Conservation (phyloP, 2,329 filamentous ascomycete species). For the Phyllachora maydis region DNA sequence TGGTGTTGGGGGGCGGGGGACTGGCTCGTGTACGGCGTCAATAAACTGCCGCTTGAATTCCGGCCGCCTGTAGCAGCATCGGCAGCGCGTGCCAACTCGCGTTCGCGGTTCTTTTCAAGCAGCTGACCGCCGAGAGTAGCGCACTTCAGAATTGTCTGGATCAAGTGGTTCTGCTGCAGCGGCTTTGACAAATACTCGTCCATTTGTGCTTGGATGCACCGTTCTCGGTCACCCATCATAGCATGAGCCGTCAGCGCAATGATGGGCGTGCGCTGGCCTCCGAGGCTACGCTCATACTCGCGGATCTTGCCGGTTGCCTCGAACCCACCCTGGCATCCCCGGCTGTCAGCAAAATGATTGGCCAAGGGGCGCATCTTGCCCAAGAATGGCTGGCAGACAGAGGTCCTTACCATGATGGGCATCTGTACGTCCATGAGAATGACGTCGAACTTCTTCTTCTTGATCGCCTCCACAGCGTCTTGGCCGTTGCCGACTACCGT, state of each 20-base stretch:
- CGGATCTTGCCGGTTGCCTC: constrained; percentile 93
- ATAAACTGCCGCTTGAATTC: too few relatives aligned
- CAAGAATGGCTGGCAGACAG: constrained; percentile 2
- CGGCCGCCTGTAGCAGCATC: constrained; percentile 22
- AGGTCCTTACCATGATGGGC: constrained; percentile 76
- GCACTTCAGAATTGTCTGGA: constrained; percentile 94
- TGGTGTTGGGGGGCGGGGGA: too few relatives aligned
- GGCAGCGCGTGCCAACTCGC: constrained; percentile 29
- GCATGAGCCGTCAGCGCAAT: constrained; percentile 94
- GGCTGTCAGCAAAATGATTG: too few relatives aligned
- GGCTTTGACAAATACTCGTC: constrained; percentile 97
- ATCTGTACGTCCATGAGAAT: constrained; percentile 99
- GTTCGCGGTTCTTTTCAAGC: constrained; percentile 53
- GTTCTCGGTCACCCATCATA: constrained; percentile 95
- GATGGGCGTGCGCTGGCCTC: constrained; percentile 71
- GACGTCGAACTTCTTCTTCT: constrained; percentile 82
- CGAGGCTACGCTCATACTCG: constrained; percentile 73
- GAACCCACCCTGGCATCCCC: constrained; percentile 60
- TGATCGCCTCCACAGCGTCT: constrained; percentile 82
- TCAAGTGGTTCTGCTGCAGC: constrained; percentile 88
- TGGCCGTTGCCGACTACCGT: constrained; percentile 89
- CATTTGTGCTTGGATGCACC: constrained; percentile 98
- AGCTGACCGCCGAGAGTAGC: constrained; percentile 75
- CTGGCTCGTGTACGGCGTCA: constrained; percentile 9
- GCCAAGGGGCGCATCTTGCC: neutral